These are phyloP conservation scores for Irpex sp. DNA, from an alignment of 1,284 basidiomycete genomes.

Conservation along the genomic window DNA sequence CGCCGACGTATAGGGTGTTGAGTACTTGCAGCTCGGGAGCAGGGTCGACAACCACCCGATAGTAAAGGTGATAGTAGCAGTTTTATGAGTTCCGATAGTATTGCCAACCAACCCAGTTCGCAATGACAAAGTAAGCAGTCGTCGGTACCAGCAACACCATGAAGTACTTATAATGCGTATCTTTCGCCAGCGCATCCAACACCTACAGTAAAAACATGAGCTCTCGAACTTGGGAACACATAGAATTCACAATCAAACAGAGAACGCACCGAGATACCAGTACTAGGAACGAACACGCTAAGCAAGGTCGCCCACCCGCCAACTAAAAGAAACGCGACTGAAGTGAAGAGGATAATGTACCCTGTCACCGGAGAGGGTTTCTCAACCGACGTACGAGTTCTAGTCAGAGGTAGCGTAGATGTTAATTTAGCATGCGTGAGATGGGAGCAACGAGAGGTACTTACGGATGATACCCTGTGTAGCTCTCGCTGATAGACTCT, in stretches of 20 bases:
- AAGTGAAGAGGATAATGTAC: conserved; percentile 43
- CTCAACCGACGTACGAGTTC: conserved; percentile 3
- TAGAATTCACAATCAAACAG: background rate
- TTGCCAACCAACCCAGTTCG: conserved; percentile 97
- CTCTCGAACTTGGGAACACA: background rate
- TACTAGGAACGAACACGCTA: conserved; percentile 57
- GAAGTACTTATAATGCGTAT: conserved; percentile 91
- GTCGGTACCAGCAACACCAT: conserved; percentile 76
- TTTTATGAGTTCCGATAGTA: conserved; percentile 82
- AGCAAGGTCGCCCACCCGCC: conserved; percentile 64
- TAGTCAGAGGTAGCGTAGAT: background rate
- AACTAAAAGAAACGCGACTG: conserved; percentile 51
- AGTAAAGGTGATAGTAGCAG: too few relatives aligned
- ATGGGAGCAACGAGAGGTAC: background rate
- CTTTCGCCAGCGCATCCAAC: conserved; percentile 58
- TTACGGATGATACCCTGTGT: conserved; percentile 8
- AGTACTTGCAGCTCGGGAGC: too few relatives aligned
- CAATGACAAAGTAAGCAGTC: conserved; percentile 84
- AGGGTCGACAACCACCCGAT: too few relatives aligned
- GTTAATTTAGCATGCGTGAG: too few relatives aligned
- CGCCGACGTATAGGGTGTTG: too few relatives aligned
- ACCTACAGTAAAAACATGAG: conserved; percentile 35
- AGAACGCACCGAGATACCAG: conserved; percentile 45
- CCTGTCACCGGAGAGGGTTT: conserved; percentile 34
- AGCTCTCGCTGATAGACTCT: background rate